A percentile compares a stretch with the other conserved stretches of the same genome.
phyloP scores from a whole-genome alignment of 768 basidiomycete species.

The Leccinum ochraceum region DNA sequence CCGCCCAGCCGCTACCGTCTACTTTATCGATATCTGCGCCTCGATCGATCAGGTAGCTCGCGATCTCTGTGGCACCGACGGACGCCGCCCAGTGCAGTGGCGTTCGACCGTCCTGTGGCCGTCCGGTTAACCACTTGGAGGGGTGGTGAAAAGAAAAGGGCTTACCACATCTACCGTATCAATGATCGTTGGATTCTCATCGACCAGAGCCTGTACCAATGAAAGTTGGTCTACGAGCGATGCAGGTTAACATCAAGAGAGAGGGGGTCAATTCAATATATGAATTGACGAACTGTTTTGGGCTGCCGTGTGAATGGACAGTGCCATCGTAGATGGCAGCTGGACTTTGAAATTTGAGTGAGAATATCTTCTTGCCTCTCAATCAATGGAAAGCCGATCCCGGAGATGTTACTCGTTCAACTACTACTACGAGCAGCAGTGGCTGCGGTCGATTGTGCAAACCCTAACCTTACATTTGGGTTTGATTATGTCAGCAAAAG shows the following conservation, averaged over 20 bases:
- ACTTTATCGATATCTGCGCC: constrained; percentile 63
- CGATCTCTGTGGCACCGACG: constrained; percentile 68
- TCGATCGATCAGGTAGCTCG: constrained; percentile 66
- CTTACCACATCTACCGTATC: constrained; percentile 65
- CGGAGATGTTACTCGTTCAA: neutral
- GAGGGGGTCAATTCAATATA: neutral
- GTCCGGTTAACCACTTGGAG: neutral
- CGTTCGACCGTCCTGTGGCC: constrained; percentile 68
- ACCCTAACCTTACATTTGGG: constrained; percentile 29
- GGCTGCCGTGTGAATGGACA: constrained; percentile 62
- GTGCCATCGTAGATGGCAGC: constrained; percentile 37
- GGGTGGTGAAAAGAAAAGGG: neutral
- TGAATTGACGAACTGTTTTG: constrained; percentile 52
- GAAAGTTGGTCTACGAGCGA: constrained; percentile 60
- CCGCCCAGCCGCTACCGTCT: constrained; percentile 73
- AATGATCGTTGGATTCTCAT: constrained; percentile 60
- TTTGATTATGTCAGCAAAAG: constrained; percentile 12
- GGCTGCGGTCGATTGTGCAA: neutral
- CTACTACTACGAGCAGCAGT: no score
- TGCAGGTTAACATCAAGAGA: neutral
- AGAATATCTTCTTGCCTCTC: neutral
- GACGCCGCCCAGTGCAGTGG: constrained; percentile 87
- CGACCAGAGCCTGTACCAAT: constrained; percentile 64
- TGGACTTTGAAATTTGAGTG: neutral
- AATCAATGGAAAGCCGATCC: neutral